Percentiles rank a stretch among this genome's conserved stretches.
Evolutionary conservation across 78 protist species (phyloP).

Genomic region (Creolimax fragrantissima): DNA sequence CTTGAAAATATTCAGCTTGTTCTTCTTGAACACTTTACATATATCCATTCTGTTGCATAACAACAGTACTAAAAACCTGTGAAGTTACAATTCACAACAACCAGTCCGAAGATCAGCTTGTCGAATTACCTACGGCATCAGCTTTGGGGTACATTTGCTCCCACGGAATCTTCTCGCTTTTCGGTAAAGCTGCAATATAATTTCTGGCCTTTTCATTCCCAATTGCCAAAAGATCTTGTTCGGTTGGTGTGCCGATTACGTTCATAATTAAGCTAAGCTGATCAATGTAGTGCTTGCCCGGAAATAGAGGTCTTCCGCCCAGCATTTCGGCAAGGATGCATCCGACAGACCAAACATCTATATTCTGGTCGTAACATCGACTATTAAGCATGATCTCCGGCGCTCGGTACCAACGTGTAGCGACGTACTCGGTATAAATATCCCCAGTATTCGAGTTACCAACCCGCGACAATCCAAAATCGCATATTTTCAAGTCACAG

Average conservation of each 20-base stretch:
- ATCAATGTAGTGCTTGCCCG: slow-evolving; percentile 57
- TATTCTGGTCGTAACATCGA: slow-evolving; percentile 19
- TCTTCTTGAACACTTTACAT: no score
- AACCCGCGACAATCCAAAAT: slow-evolving; percentile 36
- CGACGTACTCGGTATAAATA: slow-evolving; percentile 47
- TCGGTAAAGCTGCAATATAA: background rate
- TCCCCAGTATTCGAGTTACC: background rate
- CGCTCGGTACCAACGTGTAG: slow-evolving; percentile 83
- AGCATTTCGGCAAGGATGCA: slow-evolving; percentile 40
- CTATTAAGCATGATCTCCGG: slow-evolving; percentile 67
- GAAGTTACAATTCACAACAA: no score
- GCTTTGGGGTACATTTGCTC: slow-evolving; percentile 8
- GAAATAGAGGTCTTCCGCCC: slow-evolving; percentile 43
- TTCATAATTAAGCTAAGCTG: slow-evolving; percentile 35
- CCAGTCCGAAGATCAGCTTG: no score
- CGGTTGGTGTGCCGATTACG: slow-evolving; percentile 11
- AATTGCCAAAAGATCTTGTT: background rate
- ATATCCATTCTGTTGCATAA: no score
- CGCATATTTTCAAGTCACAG: slow-evolving; percentile 67
- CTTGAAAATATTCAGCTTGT: no score
- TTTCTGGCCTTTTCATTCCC: background rate
- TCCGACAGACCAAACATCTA: slow-evolving; percentile 34
- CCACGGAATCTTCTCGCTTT: background rate
- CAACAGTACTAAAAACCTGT: no score
- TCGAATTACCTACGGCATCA: background rate